Conservation (phyloP, 225 moss, liverwort and hornwort species). For the Climacium dendroides region DNA sequence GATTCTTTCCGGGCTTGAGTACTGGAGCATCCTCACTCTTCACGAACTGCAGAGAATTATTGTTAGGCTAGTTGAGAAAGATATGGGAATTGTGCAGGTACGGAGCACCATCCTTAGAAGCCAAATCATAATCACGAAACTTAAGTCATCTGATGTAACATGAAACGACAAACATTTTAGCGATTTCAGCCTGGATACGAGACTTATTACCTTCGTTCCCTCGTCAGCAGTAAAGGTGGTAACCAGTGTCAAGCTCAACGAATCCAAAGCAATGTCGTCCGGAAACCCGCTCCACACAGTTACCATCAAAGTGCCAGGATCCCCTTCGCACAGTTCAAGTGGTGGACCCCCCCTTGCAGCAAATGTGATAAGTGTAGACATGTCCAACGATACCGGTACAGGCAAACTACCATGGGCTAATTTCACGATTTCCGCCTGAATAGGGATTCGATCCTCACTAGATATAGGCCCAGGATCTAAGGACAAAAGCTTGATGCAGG, state of each 20-base stretch:
- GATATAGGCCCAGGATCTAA: slow-evolving; percentile 57
- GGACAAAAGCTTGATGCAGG: slow-evolving; percentile 82
- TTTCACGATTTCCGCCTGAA: slow-evolving; percentile 78
- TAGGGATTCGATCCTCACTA: slow-evolving; percentile 39
- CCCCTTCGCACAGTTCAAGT: slow-evolving; percentile 83
- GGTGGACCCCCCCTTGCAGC: slow-evolving; percentile 86
- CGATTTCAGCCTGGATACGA: background rate
- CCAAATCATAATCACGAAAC: background rate
- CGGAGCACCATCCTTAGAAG: background rate
- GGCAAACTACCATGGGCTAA: slow-evolving; percentile 80
- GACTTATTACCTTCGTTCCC: slow-evolving; percentile 63
- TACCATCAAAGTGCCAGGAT: slow-evolving; percentile 86
- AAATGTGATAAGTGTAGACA: slow-evolving; percentile 87
- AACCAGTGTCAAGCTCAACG: slow-evolving; percentile 89
- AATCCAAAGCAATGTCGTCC: slow-evolving; percentile 66
- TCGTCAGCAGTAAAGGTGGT: slow-evolving; percentile 84
- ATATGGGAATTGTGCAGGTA: background rate
- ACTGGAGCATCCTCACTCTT: slow-evolving; percentile 79
- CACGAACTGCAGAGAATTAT: slow-evolving; percentile 60
- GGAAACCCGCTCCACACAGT: slow-evolving; percentile 95
- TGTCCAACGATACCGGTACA: slow-evolving; percentile 81
- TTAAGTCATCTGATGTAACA: background rate
- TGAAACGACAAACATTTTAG: background rate
- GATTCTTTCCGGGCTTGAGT: slow-evolving; percentile 80
- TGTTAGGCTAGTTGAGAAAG: background rate